Conservation (phyloP, 768 basidiomycete species). For the Myochromella boudieri region DNA sequence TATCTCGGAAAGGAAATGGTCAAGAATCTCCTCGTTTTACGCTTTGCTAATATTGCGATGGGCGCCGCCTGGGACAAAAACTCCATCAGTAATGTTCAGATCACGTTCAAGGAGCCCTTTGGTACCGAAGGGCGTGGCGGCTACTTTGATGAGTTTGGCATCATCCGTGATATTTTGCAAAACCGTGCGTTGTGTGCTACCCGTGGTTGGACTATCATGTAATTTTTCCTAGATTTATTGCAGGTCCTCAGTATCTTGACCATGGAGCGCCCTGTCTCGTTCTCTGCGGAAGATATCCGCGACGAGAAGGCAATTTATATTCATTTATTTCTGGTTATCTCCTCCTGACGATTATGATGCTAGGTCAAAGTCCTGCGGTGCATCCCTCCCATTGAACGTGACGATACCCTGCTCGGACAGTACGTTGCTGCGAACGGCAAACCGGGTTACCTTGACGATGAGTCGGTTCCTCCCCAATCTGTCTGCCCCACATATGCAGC, state of each 20-base stretch:
- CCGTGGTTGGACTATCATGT: conserved; percentile 17
- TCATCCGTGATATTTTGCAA: conserved; percentile 96
- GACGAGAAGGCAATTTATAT: conserved; percentile 82
- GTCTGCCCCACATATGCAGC: conserved; percentile 95
- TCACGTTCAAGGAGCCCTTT: conserved; percentile 99
- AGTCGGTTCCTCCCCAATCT: conserved; percentile 90
- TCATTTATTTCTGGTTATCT: not conserved
- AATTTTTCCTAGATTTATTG: conserved; percentile 67
- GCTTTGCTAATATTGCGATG: conserved; percentile 93
- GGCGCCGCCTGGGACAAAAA: conserved; percentile 94
- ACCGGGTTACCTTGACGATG: conserved; percentile 99
- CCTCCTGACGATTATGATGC: conserved; percentile 1
- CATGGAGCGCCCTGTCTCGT: conserved; percentile 98
- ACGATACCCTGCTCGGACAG: conserved; percentile 90
- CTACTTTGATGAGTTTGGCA: conserved; percentile 99
- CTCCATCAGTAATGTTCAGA: conserved; percentile 94
- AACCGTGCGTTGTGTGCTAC: conserved; percentile 74
- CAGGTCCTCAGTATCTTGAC: conserved; percentile 94
- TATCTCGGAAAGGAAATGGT: conserved; percentile 99
- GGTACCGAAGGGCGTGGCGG: conserved; percentile 99
- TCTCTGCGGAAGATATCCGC: conserved; percentile 94
- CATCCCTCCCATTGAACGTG: conserved; percentile 76
- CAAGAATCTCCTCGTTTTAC: conserved; percentile 94
- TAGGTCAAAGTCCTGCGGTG: conserved; percentile 95
- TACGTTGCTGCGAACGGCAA: conserved; percentile 88